Conservation (phyloP, 768 basidiomycete species). For the Russula dissimulans region DNA sequence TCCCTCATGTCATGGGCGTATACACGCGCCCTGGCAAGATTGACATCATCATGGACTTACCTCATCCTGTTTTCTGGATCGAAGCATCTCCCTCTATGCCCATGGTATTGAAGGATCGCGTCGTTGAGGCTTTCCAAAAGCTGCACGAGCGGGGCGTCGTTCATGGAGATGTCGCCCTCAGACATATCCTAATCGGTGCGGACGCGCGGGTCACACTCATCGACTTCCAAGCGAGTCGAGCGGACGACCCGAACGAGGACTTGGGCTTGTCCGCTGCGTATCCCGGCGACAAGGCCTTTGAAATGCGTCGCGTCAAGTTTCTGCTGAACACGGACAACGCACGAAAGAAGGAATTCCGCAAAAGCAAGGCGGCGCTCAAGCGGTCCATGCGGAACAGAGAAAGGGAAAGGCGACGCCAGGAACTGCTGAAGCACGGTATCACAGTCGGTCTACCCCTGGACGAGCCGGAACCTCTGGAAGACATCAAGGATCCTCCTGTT, state of each 20-base stretch:
- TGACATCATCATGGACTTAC: conserved; percentile 43
- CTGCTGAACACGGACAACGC: conserved; percentile 40
- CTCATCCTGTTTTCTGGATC: conserved; percentile 52
- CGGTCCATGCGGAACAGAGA: conserved; percentile 26
- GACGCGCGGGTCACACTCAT: conserved; percentile 37
- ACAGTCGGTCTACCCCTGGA: conserved; percentile 3
- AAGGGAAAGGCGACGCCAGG: conserved; percentile 24
- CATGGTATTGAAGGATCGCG: conserved; percentile 39
- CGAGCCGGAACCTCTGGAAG: conserved; percentile 21
- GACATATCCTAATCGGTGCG: conserved; percentile 45
- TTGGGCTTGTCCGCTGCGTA: conserved; percentile 32
- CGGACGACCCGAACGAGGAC: conserved; percentile 24
- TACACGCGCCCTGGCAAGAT: conserved; percentile 32
- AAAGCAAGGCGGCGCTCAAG: conserved; percentile 25
- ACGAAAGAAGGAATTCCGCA: conserved; percentile 29
- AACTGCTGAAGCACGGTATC: conserved; percentile 23
- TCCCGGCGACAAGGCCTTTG: conserved; percentile 35
- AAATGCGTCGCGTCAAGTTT: conserved; percentile 49
- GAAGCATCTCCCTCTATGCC: conserved; percentile 54
- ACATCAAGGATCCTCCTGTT: conserved; percentile 27
- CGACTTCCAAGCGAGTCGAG: conserved; percentile 41
- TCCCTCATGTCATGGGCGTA: conserved; percentile 46
- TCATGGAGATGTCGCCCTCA: conserved; percentile 25
- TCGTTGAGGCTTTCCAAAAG: conserved; percentile 41
- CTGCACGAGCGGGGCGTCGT: conserved; percentile 30